Conservation (phyloP, 345 rosid species). For the Lenwebbia sp. region DNA sequence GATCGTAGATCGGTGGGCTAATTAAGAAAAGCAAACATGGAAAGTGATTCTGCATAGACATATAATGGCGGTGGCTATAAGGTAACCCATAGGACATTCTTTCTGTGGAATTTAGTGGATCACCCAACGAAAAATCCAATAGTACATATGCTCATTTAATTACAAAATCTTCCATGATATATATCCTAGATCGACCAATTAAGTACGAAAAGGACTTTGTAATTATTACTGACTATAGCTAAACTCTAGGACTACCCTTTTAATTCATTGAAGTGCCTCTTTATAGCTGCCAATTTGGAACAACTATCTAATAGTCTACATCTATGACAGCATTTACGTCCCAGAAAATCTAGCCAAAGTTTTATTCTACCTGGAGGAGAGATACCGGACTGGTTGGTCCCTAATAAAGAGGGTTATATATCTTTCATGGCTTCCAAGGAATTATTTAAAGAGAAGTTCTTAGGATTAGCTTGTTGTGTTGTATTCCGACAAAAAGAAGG, state of each 20-base stretch:
- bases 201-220: background rate
- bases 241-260: background rate
- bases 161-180: background rate
- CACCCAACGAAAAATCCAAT: background rate
- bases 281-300: background rate
- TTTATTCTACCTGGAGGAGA: accelerated
- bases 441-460: background rate
- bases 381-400: background rate
- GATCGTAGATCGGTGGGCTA: too few relatives aligned
- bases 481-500: accelerated
- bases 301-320: background rate
- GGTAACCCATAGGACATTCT: background rate
- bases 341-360: accelerated
- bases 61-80: background rate
- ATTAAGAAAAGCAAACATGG: background rate
- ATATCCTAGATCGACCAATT: accelerated
- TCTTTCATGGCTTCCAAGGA: background rate
- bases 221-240: background rate
- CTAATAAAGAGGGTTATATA: background rate
- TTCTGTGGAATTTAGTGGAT: background rate
- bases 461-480: accelerated
- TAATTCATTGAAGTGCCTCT: background rate
- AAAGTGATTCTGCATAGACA: background rate
- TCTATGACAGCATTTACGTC: background rate
- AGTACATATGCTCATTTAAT: accelerated